Conservation (phyloP, 2,329 filamentous ascomycete species). For the Colletotrichum navitas region DNA sequence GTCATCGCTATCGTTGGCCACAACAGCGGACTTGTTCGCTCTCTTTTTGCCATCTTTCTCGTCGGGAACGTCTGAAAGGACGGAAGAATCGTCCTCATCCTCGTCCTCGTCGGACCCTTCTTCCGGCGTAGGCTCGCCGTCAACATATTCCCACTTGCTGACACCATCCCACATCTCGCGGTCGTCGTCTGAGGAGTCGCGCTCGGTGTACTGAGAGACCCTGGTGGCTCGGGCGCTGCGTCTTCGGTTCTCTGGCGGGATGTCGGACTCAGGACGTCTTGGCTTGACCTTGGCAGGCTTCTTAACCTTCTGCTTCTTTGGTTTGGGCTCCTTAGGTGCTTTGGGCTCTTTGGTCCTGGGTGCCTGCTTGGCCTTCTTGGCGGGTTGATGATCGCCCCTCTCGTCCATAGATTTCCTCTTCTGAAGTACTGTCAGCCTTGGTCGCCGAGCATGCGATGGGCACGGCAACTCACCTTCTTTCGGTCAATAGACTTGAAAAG, state of each 20-base stretch:
- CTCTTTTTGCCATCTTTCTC: constrained; percentile 41
- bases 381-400: constrained; percentile 58
- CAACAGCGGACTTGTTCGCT: constrained; percentile 35
- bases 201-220: constrained; percentile 66
- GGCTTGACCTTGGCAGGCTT: constrained; percentile 47
- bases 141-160: constrained; percentile 68
- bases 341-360: constrained; percentile 47
- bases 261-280: constrained; percentile 45
- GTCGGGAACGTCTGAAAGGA: constrained; percentile 30
- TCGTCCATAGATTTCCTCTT: constrained; percentile 70
- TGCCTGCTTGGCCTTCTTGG: constrained; percentile 56
- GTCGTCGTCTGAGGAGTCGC: constrained; percentile 69
- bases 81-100: constrained; percentile 27
- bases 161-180: constrained; percentile 73
- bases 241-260: constrained; percentile 59
- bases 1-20: constrained; percentile 41
- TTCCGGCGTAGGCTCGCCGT: constrained; percentile 48
- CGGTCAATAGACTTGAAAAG: constrained; percentile 74
- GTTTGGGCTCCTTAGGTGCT: constrained; percentile 47
- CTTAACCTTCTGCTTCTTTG: constrained; percentile 47
- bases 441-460: neutral
- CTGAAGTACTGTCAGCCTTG: constrained; percentile 53
- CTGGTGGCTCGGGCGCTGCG: constrained; percentile 63
- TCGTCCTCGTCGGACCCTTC: constrained; percentile 44
- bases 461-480: constrained; percentile 69